Conservation (phyloP, 441 rosid species). For the Daphne laureola region DNA sequence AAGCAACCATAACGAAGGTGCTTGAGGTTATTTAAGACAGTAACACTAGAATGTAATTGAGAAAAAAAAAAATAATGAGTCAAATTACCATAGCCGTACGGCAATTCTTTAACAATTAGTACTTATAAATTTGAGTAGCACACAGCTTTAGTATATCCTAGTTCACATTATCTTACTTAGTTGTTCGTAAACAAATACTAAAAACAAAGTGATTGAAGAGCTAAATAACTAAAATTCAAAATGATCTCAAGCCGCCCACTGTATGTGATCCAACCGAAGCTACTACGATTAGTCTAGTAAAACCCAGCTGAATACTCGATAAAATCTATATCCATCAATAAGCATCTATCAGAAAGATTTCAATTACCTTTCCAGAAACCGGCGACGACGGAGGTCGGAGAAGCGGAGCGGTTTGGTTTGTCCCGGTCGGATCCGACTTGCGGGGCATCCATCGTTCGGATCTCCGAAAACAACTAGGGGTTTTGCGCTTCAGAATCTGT, state of each 20-base stretch:
- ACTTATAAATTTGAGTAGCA: no score
- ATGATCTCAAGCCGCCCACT: background rate
- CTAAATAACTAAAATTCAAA: no score
- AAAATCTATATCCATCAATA: background rate
- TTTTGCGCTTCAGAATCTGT: slow-evolving; percentile 3
- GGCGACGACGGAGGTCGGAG: slow-evolving; percentile 73
- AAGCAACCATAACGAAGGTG: no score
- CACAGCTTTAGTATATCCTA: background rate
- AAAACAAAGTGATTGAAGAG: no score
- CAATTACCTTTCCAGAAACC: slow-evolving; percentile 89
- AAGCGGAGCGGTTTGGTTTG: slow-evolving; percentile 52
- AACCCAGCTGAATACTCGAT: background rate
- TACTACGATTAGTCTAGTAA: background rate
- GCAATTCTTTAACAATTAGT: no score
- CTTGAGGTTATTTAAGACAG: no score
- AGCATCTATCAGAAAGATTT: background rate
- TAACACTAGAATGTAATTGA: no score
- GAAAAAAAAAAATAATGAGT: no score
- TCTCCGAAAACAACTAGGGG: slow-evolving; percentile 14
- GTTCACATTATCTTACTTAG: background rate
- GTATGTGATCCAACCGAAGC: background rate
- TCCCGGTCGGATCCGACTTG: slow-evolving; percentile 78
- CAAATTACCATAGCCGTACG: no score
- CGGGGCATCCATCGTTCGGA: slow-evolving; percentile 51
- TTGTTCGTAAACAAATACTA: background rate